These are phyloP conservation scores for Fusarium camptoceras DNA, from an alignment of 2,329 filamentous ascomycete species.

Conservation along the genomic window DNA sequence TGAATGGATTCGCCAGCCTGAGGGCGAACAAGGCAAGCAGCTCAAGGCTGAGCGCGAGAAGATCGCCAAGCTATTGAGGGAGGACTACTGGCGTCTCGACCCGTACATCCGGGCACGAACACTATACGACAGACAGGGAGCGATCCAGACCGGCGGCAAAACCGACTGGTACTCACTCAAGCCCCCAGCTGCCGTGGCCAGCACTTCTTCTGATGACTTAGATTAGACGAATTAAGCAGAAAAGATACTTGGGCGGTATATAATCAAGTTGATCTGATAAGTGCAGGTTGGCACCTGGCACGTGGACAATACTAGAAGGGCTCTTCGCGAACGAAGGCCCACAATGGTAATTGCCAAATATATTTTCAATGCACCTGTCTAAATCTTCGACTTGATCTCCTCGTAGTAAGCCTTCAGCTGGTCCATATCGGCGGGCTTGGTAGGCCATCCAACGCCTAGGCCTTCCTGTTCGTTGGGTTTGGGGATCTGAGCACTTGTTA, in stretches of 20 bases:
- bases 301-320: slow-evolving; percentile 34
- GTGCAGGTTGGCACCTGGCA: slow-evolving; percentile 6
- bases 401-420: slow-evolving; percentile 82
- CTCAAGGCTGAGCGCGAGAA: slow-evolving; percentile 69
- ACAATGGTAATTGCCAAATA: neutral
- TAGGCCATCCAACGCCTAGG: slow-evolving; percentile 83
- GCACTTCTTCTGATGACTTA: slow-evolving; percentile 59
- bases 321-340: slow-evolving; percentile 18
- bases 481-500: slow-evolving; percentile 73
- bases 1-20: slow-evolving; percentile 72
- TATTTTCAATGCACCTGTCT: slow-evolving; percentile 40
- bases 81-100: slow-evolving; percentile 90
- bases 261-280: slow-evolving; percentile 18
- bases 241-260: slow-evolving; percentile 15
- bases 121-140: slow-evolving; percentile 84
- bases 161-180: slow-evolving; percentile 74
- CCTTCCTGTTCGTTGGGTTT: slow-evolving; percentile 90
- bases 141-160: slow-evolving; percentile 75
- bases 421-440: slow-evolving; percentile 81
- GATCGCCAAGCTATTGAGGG: slow-evolving; percentile 72
- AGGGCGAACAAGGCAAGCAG: slow-evolving; percentile 58
- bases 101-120: slow-evolving; percentile 85
- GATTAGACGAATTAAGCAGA: slow-evolving; percentile 51
- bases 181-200: slow-evolving; percentile 29
- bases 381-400: slow-evolving; percentile 93